Evolutionary conservation across 768 basidiomycete species (phyloP).

Genomic region (Pisolithus sp.): DNA sequence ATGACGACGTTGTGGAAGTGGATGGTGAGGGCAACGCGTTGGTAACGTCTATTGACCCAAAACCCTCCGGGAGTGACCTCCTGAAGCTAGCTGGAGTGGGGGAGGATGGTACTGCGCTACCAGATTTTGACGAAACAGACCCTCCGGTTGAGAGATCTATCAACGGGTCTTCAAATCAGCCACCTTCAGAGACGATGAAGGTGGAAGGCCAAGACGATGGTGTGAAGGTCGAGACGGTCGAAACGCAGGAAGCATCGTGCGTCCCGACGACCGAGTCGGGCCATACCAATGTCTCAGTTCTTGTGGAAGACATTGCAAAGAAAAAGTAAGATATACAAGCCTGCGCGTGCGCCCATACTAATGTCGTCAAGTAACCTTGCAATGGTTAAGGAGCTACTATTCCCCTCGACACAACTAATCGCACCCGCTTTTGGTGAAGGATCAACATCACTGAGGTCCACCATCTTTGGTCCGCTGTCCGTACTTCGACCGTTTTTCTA

Average conservation of each 20-base stretch:
- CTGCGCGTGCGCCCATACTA: background rate
- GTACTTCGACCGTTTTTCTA: conserved; percentile 18
- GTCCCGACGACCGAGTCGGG: too few species aligned
- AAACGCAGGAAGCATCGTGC: too few species aligned
- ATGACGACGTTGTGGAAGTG: conserved; percentile 11
- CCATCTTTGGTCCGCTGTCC: conserved; percentile 64
- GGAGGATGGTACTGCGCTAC: conserved; percentile 34
- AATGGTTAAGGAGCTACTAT: conserved; percentile 40
- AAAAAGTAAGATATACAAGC: conserved; percentile 14
- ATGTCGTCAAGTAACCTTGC: conserved; percentile 29
- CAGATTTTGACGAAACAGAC: conserved; percentile 50
- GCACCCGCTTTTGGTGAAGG: conserved; percentile 11
- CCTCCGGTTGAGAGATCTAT: conserved; percentile 6
- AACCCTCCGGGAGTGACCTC: conserved; percentile 40
- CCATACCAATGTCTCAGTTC: background rate
- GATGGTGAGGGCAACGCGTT: conserved; percentile 3
- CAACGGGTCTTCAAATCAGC: conserved; percentile 7
- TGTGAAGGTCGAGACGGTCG: too few species aligned
- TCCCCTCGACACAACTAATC: conserved; percentile 31
- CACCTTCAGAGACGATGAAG: background rate
- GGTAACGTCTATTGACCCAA: conserved; percentile 5
- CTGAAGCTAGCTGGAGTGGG: conserved; percentile 46
- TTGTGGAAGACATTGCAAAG: conserved; percentile 18
- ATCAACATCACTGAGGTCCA: conserved; percentile 41
- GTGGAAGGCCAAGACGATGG: background rate